Evolutionary conservation across 495 filamentous ascomycete species (phyloP).

Genomic region (Tuber aestivum): DNA sequence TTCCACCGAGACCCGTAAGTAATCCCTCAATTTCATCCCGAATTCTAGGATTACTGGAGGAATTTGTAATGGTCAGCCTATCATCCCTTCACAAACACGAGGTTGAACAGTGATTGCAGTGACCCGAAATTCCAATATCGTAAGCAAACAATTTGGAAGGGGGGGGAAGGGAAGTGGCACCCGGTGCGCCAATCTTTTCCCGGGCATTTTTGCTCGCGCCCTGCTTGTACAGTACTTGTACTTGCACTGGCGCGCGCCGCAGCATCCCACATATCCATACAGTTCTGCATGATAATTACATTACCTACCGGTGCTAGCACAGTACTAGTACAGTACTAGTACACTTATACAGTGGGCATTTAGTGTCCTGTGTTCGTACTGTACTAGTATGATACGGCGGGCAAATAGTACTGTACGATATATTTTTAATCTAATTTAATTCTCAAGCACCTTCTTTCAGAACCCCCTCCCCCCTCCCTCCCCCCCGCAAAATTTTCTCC

Average conservation of each 20-base stretch:
- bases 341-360: no score
- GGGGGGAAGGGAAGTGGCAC: neutral
- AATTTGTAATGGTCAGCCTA: neutral
- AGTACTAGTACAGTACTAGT: neutral
- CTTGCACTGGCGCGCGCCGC: neutral
- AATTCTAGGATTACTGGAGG: neutral
- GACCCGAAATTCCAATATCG: neutral
- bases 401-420: no score
- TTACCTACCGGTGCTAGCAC: neutral
- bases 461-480: no score
- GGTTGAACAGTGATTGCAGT: neutral
- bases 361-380: no score
- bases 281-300: neutral
- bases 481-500: no score
- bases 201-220: no score
- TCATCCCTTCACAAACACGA: neutral
- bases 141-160: neutral
- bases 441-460: neutral
- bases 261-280: neutral
- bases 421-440: neutral
- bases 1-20: neutral
- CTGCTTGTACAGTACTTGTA: no score
- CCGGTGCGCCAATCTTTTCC: neutral
- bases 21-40: neutral
- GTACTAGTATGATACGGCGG: no score